Base-by-base conservation (phyloP, 1,284 basidiomycete species). In the Fomitopsis betulina region DNA sequence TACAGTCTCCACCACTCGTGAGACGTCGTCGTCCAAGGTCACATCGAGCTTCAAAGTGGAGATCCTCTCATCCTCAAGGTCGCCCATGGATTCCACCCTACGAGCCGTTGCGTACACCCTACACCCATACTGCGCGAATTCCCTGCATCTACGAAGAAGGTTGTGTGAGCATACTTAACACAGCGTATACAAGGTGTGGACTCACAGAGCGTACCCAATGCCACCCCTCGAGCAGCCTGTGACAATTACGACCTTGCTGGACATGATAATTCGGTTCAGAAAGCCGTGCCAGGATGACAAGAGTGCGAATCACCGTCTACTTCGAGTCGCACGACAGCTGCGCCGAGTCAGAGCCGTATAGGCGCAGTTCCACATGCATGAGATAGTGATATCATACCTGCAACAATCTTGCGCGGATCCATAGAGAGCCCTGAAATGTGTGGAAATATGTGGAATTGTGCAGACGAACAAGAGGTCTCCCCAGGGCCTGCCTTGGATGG, bases 21-120 rank as follows among this genome's bases (percentile, higher is more conserved):
- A 50, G 9, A 69, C 64, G 30, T 66, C 59, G 9, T 67, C 62
- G 42, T 71, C 70, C n/a, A 62, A 62, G 7, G 61, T 67, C 15
- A 73, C 72, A 52, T 75, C 73, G 32, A 73, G 60, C 0, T 49
- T 32, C 2, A 71, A 55, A 9, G 53, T 62, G 23, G 69, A 59
- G 6, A 76, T 69, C 25, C 56, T 57, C 1, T 58, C 50, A 21
- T 67, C 61, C 0, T 54, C 54, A 33, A 77, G 67, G 4, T 61
- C 64, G 1, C 61, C 60, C 68, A 78, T 69, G 8, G 73, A 49
- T n/a, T 70, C 68, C 13, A 72, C 55, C 7, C 66, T 65, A 0
- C 75, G 70, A 0, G 75, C 74, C 0, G 73, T 72, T 0, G 74
- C 75, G 54, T 75, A 76, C 32, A 76, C 75, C 19, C 61, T 70